Percentiles rank a stretch among this genome's conserved stretches.
Conservation (phyloP, 805 yeast species). For the Wickerhamiella australiensis region DNA sequence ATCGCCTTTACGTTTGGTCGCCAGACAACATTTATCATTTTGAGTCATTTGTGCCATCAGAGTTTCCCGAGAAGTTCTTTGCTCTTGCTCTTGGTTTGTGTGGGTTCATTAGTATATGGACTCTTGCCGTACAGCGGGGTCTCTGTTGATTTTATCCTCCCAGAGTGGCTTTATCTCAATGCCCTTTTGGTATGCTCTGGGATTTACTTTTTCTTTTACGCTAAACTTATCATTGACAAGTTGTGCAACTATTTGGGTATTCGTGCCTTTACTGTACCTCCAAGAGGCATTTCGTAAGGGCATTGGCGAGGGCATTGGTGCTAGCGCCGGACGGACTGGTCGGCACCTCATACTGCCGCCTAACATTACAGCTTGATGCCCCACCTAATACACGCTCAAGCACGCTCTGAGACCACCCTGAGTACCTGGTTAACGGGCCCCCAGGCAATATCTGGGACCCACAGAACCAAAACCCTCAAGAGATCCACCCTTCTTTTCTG, state of each 20-base stretch:
- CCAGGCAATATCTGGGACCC: too few species aligned
- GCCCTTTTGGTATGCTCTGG: conserved; percentile 52
- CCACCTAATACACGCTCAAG: too few species aligned
- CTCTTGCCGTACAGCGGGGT: conserved; percentile 43
- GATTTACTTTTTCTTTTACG: conserved; percentile 59
- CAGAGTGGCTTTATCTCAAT: conserved; percentile 35
- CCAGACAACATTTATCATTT: conserved; percentile 45
- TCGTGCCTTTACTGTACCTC: conserved; percentile 56
- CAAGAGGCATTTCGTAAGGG: neutral
- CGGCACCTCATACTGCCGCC: too few species aligned
- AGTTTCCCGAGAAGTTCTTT: conserved; percentile 62
- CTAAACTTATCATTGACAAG: conserved; percentile 59
- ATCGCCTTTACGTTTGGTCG: conserved; percentile 83
- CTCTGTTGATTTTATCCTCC: conserved; percentile 17
- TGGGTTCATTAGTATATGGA: conserved; percentile 30
- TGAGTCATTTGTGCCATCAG: conserved; percentile 76
- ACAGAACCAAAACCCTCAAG: too few species aligned
- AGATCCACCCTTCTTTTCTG: too few species aligned
- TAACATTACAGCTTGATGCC: too few species aligned
- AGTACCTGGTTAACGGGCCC: too few species aligned
- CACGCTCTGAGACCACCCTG: too few species aligned
- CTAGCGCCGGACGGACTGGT: neutral
- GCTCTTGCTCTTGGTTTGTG: conserved; percentile 40
- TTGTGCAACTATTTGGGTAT: conserved; percentile 75
- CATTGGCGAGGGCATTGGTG: neutral